phyloP scores from a whole-genome alignment of 2,329 filamentous ascomycete genomes.

The Saccharata proteae region DNA sequence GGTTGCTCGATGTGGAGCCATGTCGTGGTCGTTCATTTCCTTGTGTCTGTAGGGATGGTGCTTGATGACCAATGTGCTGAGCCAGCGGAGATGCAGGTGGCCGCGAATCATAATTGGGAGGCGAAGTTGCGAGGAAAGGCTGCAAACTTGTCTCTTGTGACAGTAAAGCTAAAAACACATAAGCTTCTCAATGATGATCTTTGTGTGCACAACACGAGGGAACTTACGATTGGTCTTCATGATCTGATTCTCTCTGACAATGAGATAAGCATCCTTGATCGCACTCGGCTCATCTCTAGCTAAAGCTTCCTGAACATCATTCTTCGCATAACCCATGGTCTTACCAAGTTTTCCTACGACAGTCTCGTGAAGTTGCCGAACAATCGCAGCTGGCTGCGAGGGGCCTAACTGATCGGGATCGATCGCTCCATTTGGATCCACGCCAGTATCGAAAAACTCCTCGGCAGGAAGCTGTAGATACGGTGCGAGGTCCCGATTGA shows the following conservation, averaged over 20 bases:
- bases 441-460: conserved; percentile 87
- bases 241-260: conserved; percentile 92
- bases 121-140: conserved; percentile 45
- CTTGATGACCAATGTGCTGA: conserved; percentile 22
- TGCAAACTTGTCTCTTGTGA: conserved; percentile 38
- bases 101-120: conserved; percentile 36
- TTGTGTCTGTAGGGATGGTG: conserved; percentile 21
- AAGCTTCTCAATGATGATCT: not conserved
- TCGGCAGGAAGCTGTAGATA: conserved; percentile 83
- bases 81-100: conserved; percentile 19
- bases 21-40: conserved; percentile 29
- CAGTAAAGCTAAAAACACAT: conserved; percentile 41
- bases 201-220: not conserved
- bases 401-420: conserved; percentile 71
- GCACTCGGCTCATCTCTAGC: conserved; percentile 87
- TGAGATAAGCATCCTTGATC: conserved; percentile 98
- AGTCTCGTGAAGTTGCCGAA: conserved; percentile 81
- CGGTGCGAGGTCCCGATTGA: conserved; percentile 69
- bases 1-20: conserved; percentile 31
- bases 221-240: conserved; percentile 87
- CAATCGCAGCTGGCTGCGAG: conserved; percentile 56
- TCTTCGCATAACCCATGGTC: conserved; percentile 94
- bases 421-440: conserved; percentile 85
- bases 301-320: conserved; percentile 88
- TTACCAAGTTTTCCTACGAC: conserved; percentile 94